Evolutionary conservation across 306 rosid species (phyloP), one percentile per base, ranked within the genome.

Genomic region (Cucurbita moschata): DNA sequence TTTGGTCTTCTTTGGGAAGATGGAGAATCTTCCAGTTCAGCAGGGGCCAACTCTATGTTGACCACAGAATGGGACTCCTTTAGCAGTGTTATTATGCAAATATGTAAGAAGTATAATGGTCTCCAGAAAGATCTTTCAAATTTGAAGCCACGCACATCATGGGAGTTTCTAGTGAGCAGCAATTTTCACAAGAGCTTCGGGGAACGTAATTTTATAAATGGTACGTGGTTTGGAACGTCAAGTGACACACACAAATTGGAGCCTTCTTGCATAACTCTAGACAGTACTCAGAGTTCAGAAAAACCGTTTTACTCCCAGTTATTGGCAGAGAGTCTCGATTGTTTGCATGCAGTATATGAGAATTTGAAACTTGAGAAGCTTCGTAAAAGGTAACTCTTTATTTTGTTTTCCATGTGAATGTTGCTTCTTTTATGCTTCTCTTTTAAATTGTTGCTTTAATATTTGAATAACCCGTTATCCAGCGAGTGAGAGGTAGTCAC

Each of bases 341-440:
- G 96, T 76, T 89, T 94, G 80, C 98, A 94, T 84, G 94, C 97
- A 37, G 92, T 94, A 62, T 94, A 94, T 74, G 98, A 94, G 84
- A 88, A 83, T 82, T 81, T 93, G 77, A 92, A 92, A 82, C 87
- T 93, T 79, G 88, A 93, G 77, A 87, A 82, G 79, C 98, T 93
- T 77, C 96, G 98, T 46, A 93, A 85, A 79, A 50, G 96, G 98
- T 92, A 75, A 67, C 39, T 44, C 40, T 43, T 35, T 60, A 18
- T 30, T 16, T 54, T 71, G 60, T 64, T 38, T 80, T 72, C 11
- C 38, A 19, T 6, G 16, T 37, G 46, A 63, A 44, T 46, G 40
- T 38, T 75, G 65, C 16, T 67, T 70, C 55, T 63, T 30, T 14
- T 73, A 37, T 26, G 38, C 35, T 40, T 6, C 3, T 64, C 30